Conservation (phyloP, 106 monocot genomes). For the Posidonia australis region DNA sequence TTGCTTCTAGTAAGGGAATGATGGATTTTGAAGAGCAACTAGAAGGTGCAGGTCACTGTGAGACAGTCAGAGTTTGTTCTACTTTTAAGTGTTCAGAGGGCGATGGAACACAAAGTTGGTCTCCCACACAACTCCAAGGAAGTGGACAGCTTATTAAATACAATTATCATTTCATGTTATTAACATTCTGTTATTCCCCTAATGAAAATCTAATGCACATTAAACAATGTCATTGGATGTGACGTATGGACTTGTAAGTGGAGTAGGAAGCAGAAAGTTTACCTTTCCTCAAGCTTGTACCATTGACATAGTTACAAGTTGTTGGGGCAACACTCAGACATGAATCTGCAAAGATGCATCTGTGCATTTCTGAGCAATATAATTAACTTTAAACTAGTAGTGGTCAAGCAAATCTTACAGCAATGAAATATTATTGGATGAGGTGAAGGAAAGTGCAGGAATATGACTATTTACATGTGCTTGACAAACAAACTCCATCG, state of each 20-base stretch:
- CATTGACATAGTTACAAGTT: background rate
- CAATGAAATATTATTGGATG: background rate
- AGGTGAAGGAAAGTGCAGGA: background rate
- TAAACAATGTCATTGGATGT: background rate
- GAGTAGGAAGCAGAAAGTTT: conserved; percentile 9
- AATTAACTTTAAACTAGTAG: conserved; percentile 3
- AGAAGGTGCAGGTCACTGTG: conserved; percentile 42
- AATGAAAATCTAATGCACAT: background rate
- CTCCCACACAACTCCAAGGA: conserved; percentile 16
- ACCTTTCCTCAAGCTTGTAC: background rate
- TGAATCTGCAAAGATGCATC: background rate
- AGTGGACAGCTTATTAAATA: conserved; percentile 5
- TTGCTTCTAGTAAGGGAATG: conserved; percentile 1
- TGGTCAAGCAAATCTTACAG: background rate
- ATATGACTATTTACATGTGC: conserved; percentile 2
- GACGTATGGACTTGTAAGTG: background rate
- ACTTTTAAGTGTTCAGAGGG: conserved; percentile 27
- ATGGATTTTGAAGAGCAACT: conserved; percentile 10
- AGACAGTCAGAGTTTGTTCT: conserved; percentile 29
- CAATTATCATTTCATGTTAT: background rate
- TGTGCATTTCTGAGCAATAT: background rate
- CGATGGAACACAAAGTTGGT: conserved; percentile 15
- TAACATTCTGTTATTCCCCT: background rate
- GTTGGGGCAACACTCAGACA: background rate
- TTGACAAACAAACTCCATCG: background rate